Evolutionary conservation across 805 yeast species (phyloP).

Genomic region (Suhomyces emberorum): DNA sequence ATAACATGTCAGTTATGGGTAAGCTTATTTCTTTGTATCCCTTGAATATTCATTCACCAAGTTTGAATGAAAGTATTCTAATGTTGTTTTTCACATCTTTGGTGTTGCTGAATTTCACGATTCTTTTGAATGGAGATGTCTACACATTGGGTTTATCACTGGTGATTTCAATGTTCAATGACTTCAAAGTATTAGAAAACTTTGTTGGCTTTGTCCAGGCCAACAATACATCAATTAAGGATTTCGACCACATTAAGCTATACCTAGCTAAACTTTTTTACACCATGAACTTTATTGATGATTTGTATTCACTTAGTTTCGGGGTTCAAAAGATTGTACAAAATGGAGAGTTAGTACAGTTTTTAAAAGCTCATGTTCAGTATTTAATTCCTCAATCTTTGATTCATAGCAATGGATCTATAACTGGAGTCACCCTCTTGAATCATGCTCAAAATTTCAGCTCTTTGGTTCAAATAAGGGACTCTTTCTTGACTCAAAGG

Average conservation of each 20-base stretch:
- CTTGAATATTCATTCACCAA: slow-evolving; percentile 17
- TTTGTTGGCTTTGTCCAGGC: slow-evolving; percentile 30
- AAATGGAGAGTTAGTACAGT: slow-evolving; percentile 4
- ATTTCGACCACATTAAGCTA: slow-evolving; percentile 24
- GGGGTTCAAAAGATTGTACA: slow-evolving; percentile 38
- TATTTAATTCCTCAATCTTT: slow-evolving; percentile 16
- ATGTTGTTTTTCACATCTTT: slow-evolving; percentile 29
- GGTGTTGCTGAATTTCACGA: slow-evolving; percentile 48
- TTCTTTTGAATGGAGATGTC: slow-evolving; percentile 56
- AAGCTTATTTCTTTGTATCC: slow-evolving; percentile 37
- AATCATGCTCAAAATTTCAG: slow-evolving; percentile 1
- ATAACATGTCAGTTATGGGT: slow-evolving; percentile 33
- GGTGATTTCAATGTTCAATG: slow-evolving; percentile 54
- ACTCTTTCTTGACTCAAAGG: neutral
- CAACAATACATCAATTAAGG: slow-evolving; percentile 23
- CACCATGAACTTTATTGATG: slow-evolving; percentile 46
- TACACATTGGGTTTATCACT: slow-evolving; percentile 55
- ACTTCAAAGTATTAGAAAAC: slow-evolving; percentile 49
- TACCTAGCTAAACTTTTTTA: slow-evolving; percentile 45
- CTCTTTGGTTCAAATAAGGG: slow-evolving; percentile 12
- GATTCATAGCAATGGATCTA: neutral
- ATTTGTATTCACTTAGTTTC: slow-evolving; percentile 49
- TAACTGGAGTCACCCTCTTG: neutral
- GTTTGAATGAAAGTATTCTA: slow-evolving; percentile 23
- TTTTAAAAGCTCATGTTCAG: slow-evolving; percentile 12